Evolutionary conservation across 352 stramenopile species (phyloP), one percentile per base, ranked within the genome.

Genomic region (Lagenidium sp.): DNA sequence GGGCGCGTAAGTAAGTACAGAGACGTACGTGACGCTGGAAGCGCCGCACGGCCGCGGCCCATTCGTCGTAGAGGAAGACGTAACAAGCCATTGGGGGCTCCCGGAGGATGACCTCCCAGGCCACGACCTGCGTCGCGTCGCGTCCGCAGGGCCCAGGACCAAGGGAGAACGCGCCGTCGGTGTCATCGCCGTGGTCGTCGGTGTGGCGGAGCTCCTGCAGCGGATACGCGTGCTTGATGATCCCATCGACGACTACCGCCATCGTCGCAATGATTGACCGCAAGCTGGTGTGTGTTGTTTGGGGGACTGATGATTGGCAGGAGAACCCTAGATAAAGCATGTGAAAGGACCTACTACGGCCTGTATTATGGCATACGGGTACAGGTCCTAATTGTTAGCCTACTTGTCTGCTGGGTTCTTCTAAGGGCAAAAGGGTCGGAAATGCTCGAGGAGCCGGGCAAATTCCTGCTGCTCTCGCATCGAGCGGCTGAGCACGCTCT

Each of bases 41-140:
- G 34, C 77, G 73, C 35, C 63, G 42, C 53, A 86, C 67, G 16
- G 63, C 69, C 16, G 58, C 47, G 18, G 74, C 75, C 78, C 78
- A 90, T 23, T 68, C 62, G 44, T 90, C 69, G 51, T 90, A 90
- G 25, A 87, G 65, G 47, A 76, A 90, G 41, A 90, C 69, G 18
- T 72, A 46, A 37, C 53, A 72, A n/a, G n/a, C n/a, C n/a, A n/a
- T n/a, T n/a, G n/a, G 47, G 12, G 65, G 19, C 39, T 85, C 58
- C 12, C n/a, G n/a, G n/a, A n/a, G n/a, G n/a, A n/a, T n/a, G n/a
- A 90, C 45, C 12, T 70, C 23, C 40, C 78, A 56, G 2, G 59
- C 67, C 41, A 85, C 54, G 10, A 90, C 56, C 12, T 68, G 63
- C 35, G 56, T 57, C 16, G 74, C 78, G 23, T 73, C 65, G 2